Percentiles rank a stretch among this genome's conserved stretches.
Evolutionary conservation across 352 stramenopile species (phyloP).

Genomic region (Globisporangium abappressorium): DNA sequence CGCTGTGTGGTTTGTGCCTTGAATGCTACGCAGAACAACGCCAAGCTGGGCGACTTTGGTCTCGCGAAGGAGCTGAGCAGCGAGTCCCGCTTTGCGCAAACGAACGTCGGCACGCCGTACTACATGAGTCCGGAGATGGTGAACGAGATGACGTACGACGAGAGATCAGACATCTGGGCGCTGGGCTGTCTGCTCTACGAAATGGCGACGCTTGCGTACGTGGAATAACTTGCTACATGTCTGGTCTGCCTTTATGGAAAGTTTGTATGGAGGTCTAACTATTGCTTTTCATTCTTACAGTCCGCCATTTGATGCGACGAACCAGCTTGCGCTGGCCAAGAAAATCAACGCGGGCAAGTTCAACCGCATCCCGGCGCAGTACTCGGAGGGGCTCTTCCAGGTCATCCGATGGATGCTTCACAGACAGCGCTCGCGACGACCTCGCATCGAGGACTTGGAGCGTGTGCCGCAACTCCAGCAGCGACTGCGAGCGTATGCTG

Average conservation of each 20-base stretch:
- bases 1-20: not conserved
- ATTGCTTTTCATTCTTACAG: conserved; percentile 17
- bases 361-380: conserved; percentile 85
- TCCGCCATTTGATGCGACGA: conserved; percentile 91
- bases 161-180: conserved; percentile 91
- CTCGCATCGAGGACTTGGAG: conserved; percentile 83
- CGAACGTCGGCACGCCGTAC: conserved; percentile 91
- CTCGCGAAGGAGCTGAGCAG: conserved; percentile 90
- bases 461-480: conserved; percentile 78
- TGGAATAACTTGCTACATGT: conserved; percentile 2
- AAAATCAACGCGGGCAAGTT: conserved; percentile 94
- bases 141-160: conserved; percentile 92
- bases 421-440: conserved; percentile 73
- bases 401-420: conserved; percentile 91
- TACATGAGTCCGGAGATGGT: conserved; percentile 93
- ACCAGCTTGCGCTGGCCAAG: conserved; percentile 90
- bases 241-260: not conserved
- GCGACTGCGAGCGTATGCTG: conserved; percentile 73
- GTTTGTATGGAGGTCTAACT: not conserved
- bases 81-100: conserved; percentile 88
- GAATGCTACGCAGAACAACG: conserved; percentile 64
- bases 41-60: conserved; percentile 91
- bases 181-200: conserved; percentile 91
- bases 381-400: conserved; percentile 90
- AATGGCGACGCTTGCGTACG: conserved; percentile 82